A percentile compares a stretch with the other conserved stretches of the same genome.
Evolutionary conservation across 2,329 filamentous ascomycete genomes (phyloP).

Genomic region (Trichoderma koningiopsis): DNA sequence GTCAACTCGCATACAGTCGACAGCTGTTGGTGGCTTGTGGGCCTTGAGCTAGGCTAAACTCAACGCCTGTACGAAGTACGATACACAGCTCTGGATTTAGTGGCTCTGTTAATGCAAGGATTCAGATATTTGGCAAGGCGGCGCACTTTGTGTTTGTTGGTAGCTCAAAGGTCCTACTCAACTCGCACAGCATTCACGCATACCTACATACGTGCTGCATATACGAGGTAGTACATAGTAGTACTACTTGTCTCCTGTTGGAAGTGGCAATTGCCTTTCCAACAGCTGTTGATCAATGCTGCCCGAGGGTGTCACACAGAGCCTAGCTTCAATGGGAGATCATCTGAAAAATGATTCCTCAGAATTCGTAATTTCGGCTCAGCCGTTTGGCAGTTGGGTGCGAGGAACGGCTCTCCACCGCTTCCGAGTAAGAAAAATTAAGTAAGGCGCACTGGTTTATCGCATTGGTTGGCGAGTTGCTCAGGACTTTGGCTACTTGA

Average conservation of each 20-base stretch:
- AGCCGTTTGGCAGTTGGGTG: not conserved
- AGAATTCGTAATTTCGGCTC: constrained; percentile 1
- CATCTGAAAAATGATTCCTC: not conserved
- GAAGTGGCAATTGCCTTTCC: not conserved
- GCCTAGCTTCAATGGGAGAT: not conserved
- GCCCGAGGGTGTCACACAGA: not conserved
- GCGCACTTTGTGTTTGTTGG: not conserved
- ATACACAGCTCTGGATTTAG: not conserved
- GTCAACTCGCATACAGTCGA: not conserved
- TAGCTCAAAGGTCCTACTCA: not conserved
- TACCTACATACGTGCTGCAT: not conserved
- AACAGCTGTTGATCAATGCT: not conserved
- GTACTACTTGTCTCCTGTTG: not conserved
- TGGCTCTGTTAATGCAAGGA: not conserved
- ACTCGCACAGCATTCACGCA: not conserved
- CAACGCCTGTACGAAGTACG: not conserved
- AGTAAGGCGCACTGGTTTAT: not conserved
- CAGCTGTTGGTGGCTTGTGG: not conserved
- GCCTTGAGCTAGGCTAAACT: not conserved
- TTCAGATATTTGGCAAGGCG: not conserved
- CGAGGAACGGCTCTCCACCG: not conserved
- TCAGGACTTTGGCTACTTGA: not conserved
- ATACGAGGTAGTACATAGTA: not conserved
- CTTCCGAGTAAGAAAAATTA: not conserved
- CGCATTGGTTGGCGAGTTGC: not conserved